Evolutionary conservation across 2,329 filamentous ascomycete genomes (phyloP).

Genomic region (Colletotrichum caudatum): DNA sequence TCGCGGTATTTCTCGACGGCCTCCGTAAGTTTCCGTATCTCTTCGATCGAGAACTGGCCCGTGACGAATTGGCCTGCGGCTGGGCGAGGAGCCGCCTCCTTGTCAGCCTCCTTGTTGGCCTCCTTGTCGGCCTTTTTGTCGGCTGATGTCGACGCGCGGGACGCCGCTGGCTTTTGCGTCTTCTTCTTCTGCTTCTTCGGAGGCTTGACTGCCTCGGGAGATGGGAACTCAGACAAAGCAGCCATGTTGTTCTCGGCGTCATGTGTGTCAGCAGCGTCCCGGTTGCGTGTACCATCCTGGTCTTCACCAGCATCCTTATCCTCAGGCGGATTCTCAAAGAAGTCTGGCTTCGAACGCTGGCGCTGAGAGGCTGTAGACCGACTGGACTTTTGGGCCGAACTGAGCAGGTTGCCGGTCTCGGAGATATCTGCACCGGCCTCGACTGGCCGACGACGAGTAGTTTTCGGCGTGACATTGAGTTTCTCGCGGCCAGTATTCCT

Average conservation of each 20-base stretch:
- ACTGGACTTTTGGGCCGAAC: slow-evolving; percentile 34
- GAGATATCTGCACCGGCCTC: slow-evolving; percentile 30
- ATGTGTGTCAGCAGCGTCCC: slow-evolving; percentile 34
- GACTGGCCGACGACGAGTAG: slow-evolving; percentile 2
- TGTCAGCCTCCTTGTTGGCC: neutral
- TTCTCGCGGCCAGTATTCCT: slow-evolving; percentile 48
- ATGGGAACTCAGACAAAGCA: neutral
- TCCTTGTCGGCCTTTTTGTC: neutral
- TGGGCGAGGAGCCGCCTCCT: neutral
- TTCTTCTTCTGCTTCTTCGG: neutral
- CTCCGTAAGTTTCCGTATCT: slow-evolving; percentile 55
- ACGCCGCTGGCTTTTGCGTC: neutral
- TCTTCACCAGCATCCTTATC: slow-evolving; percentile 42
- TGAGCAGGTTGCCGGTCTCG: slow-evolving; percentile 38
- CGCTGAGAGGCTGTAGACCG: slow-evolving; percentile 55
- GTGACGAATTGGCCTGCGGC: slow-evolving; percentile 1
- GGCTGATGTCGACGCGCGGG: neutral
- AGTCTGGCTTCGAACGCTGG: slow-evolving; percentile 58
- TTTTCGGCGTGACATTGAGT: slow-evolving; percentile 42
- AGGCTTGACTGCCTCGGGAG: slow-evolving; percentile 2
- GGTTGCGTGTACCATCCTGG: slow-evolving; percentile 28
- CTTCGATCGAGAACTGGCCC: slow-evolving; percentile 47
- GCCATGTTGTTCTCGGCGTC: slow-evolving; percentile 22
- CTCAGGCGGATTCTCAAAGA: slow-evolving; percentile 50
- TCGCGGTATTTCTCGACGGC: slow-evolving; percentile 60